Conservation (phyloP, 2,329 filamentous ascomycete genomes). For the Fusarium xyrophilum region DNA sequence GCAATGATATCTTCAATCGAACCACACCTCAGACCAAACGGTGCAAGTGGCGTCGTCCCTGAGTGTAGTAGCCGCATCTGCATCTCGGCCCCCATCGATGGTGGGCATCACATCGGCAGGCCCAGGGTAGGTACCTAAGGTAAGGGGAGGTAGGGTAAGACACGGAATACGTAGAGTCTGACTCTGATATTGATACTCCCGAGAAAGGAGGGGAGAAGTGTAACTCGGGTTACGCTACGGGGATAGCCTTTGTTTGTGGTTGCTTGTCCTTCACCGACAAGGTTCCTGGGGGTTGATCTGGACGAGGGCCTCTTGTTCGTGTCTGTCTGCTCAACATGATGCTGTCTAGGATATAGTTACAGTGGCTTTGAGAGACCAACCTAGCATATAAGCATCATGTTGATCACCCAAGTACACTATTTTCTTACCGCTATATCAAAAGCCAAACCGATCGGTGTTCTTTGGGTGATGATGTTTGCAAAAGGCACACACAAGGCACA, state of each 20-base stretch:
- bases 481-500: neutral
- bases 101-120: constrained; percentile 4
- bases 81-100: neutral
- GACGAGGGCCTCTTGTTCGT: constrained; percentile 10
- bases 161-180: constrained; percentile 2
- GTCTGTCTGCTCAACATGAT: constrained; percentile 22
- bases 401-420: neutral
- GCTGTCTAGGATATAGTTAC: constrained; percentile 3
- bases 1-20: constrained; percentile 6
- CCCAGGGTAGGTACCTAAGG: neutral
- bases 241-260: constrained; percentile 5
- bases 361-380: neutral
- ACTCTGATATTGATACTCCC: constrained; percentile 13
- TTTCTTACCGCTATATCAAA: neutral
- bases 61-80: constrained; percentile 17
- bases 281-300: constrained; percentile 5
- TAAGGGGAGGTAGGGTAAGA: neutral
- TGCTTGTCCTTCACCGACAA: constrained; percentile 15
- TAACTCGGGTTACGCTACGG: constrained; percentile 10
- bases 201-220: neutral
- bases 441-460: neutral
- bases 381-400: neutral
- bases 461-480: neutral
- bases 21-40: constrained; percentile 13
- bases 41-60: constrained; percentile 18